Percentiles rank a stretch among this genome's conserved stretches.
phyloP scores from a whole-genome alignment of 2,329 filamentous ascomycete genomes.

The Penicillium aurantiogriseum region DNA sequence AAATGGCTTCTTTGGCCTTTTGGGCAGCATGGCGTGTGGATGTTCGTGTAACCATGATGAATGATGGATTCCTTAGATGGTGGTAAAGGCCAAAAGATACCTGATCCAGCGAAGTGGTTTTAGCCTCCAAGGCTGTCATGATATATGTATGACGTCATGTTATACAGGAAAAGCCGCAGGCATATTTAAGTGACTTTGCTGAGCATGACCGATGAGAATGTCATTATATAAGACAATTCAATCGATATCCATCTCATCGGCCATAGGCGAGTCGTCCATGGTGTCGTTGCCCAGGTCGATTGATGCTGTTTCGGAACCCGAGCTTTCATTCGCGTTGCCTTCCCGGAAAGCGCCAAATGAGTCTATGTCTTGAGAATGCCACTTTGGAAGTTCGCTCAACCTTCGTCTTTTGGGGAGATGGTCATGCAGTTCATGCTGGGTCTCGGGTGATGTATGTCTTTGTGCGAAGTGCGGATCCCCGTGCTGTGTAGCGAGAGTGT shows the following conservation, averaged over 20 bases:
- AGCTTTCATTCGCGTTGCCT: slow-evolving; percentile 18
- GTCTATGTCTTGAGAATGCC: slow-evolving; percentile 8
- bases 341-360: slow-evolving; percentile 20
- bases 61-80: not conserved
- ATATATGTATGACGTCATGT: slow-evolving; percentile 38
- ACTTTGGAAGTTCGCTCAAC: slow-evolving; percentile 21
- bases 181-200: not conserved
- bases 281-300: slow-evolving; percentile 19
- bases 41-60: slow-evolving; percentile 35
- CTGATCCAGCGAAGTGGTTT: no score
- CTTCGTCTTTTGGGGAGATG: slow-evolving; percentile 28
- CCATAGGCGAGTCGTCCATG: slow-evolving; percentile 10
- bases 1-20: slow-evolving; percentile 45
- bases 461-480: slow-evolving; percentile 4
- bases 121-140: slow-evolving; percentile 6
- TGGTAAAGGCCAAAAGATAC: not conserved
- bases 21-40: slow-evolving; percentile 45
- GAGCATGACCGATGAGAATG: not conserved
- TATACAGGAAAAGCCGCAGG: not conserved
- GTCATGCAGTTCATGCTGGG: slow-evolving; percentile 10
- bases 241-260: slow-evolving; percentile 39
- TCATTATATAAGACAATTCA: slow-evolving; percentile 13
- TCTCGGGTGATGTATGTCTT: slow-evolving; percentile 13
- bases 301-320: slow-evolving; percentile 23
- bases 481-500: slow-evolving; percentile 8